phyloP scores from a whole-genome alignment of 2,329 filamentous ascomycete genomes.

The Incumbomyces lentus region DNA sequence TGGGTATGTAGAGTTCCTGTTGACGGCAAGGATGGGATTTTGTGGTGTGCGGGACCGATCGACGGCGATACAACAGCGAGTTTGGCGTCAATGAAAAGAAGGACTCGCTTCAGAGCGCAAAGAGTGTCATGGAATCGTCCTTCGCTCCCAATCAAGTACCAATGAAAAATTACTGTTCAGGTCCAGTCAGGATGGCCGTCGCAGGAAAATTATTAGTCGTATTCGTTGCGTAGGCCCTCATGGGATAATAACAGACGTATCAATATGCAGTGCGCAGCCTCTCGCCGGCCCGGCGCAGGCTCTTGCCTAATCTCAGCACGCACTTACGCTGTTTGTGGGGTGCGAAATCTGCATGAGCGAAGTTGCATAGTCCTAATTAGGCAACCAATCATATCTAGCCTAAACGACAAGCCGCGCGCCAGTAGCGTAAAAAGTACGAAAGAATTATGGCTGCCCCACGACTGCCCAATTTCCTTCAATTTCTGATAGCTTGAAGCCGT shows the following conservation, averaged over 20 bases:
- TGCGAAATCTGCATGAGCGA: too few relatives aligned
- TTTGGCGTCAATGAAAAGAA: constrained; percentile 20
- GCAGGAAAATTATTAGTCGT: constrained; percentile 7
- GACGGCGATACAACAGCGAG: background rate
- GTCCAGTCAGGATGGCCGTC: background rate
- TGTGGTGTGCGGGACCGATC: background rate
- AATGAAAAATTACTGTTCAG: background rate
- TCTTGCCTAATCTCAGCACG: too few relatives aligned
- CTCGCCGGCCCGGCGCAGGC: too few relatives aligned
- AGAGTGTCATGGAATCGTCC: background rate
- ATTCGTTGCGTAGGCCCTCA: too few relatives aligned
- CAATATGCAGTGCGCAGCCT: too few relatives aligned
- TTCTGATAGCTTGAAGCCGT: too few relatives aligned
- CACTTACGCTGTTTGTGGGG: too few relatives aligned
- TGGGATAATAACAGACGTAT: too few relatives aligned
- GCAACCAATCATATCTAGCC: background rate
- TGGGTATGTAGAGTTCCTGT: background rate
- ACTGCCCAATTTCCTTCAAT: background rate
- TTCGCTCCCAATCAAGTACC: background rate
- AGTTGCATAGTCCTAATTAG: background rate
- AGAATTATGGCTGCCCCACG: too few relatives aligned
- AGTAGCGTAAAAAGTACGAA: too few relatives aligned
- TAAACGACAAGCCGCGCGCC: background rate
- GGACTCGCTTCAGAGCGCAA: constrained; percentile 10
- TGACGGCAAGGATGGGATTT: background rate